Percentiles rank a stretch among this genome's conserved stretches.
Conservation (phyloP, 2,329 filamentous ascomycete species). For the Neonectria hederae region DNA sequence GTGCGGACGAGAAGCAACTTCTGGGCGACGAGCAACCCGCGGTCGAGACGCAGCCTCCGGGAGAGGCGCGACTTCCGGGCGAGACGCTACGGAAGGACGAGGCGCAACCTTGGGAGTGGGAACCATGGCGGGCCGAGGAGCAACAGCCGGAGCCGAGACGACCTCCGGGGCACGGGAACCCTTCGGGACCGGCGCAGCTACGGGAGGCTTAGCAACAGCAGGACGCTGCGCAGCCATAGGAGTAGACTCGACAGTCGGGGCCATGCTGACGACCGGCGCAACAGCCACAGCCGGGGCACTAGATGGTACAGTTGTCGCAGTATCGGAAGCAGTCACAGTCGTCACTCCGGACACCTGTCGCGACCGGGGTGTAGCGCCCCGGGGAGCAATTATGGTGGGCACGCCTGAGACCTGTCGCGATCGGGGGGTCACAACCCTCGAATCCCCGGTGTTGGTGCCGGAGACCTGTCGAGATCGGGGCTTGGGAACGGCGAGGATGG, state of each 20-base stretch:
- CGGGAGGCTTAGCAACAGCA: slow-evolving; percentile 1
- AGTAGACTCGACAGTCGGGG: slow-evolving; percentile 13
- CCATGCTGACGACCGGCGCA: neutral
- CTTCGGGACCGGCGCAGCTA: neutral
- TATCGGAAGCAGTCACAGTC: slow-evolving; percentile 13
- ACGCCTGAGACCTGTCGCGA: slow-evolving; percentile 25
- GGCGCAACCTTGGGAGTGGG: neutral
- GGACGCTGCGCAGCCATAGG: neutral
- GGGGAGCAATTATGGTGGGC: neutral
- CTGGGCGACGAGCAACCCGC: neutral
- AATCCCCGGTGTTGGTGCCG: neutral
- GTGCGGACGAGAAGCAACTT: slow-evolving; percentile 9
- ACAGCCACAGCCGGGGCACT: slow-evolving; percentile 1
- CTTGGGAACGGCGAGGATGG: slow-evolving; percentile 21
- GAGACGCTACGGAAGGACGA: slow-evolving; percentile 2
- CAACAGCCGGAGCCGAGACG: neutral
- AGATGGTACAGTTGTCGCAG: neutral
- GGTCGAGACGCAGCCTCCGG: slow-evolving; percentile 16
- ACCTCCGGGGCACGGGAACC: neutral
- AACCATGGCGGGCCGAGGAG: neutral
- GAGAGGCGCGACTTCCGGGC: slow-evolving; percentile 1
- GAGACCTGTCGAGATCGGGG: slow-evolving; percentile 33
- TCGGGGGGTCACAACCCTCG: slow-evolving; percentile 3
- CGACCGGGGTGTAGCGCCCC: slow-evolving; percentile 18
- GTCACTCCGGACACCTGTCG: slow-evolving; percentile 25